Conservation (phyloP, 306 rosid species). For the Purshia tridentata region DNA sequence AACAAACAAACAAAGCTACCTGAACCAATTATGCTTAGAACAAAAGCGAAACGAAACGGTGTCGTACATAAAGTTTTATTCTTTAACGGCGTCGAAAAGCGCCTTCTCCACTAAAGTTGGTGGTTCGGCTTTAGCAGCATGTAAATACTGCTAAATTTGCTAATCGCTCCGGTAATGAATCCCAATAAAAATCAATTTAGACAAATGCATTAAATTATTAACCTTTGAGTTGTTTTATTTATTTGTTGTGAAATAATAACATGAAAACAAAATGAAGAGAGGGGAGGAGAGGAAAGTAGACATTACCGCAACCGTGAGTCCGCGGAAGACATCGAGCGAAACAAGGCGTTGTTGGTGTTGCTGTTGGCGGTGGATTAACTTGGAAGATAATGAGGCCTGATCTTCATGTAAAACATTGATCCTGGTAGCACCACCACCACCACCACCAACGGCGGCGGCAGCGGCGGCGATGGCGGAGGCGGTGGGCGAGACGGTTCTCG, state of each 20-base stretch:
- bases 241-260: no score
- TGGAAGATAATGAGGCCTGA: constrained; percentile 14
- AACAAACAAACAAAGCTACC: background rate
- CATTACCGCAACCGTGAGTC: constrained; percentile 84
- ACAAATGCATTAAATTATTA: no score
- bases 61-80: background rate
- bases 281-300: background rate
- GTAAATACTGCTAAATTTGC: no score
- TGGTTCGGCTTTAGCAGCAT: background rate
- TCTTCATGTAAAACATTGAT: no score
- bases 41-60: background rate
- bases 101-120: background rate
- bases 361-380: background rate
- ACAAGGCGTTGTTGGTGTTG: constrained; percentile 54
- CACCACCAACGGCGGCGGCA: background rate
- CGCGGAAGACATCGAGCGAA: constrained; percentile 94
- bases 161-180: no score
- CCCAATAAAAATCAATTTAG: no score
- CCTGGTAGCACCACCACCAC: background rate
- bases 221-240: no score
- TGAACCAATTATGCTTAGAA: background rate
- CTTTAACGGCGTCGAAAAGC: background rate
- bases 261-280: no score
- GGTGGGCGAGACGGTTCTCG: background rate
- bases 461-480: background rate